Evolutionary conservation across 2,329 filamentous ascomycete species (phyloP), one percentile per base, ranked within the genome.

Genomic region (Bipolaris sorokiniana): DNA sequence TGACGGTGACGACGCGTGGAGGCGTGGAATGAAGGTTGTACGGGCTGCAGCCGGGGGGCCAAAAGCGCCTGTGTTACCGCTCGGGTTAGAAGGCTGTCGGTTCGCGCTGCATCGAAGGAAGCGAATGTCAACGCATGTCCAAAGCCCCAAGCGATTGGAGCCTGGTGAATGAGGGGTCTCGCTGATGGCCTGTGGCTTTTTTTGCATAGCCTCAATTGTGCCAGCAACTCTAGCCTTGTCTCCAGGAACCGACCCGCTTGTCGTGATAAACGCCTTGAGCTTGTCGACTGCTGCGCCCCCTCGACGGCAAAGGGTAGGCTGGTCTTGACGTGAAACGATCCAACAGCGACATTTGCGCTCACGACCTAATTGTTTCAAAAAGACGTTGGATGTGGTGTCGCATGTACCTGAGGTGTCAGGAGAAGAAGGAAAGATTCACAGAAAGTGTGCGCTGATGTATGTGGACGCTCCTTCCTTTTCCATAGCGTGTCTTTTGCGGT

Each of bases 381-480:
- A 58, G 34, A 48, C 48, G 20, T 54, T 52, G 10, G 46, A 50
- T 58, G 44, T 22, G 54, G 60, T 64, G 65, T 72, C 72, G 66
- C 67, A 56, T 64, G 40, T 52, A 54, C 49, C 22, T 47, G 42
- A 48, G 47, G n/a, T 28, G 34, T 53, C 10, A 54, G 59, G 54
- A 58, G 59, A 61, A 51, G 55, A 56, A 53, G 57, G 28, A 45
- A 49, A 51, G 7, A 51, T 56, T 56, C 57, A 62, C 62, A 59
- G 54, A 63, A 44, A 61, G 56, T 51, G 66, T 66, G 69, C 60
- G 66, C 66, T 69, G 66, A 71, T 75, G 72, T 75, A 75, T 62
- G 71, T 74, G 62, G 58, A 38, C 66, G 67, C 66, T 66, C 60
- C 53, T 67, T 72, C 60, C 48, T 59, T 58, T 58, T 58, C 51